Conservation (phyloP, 2,329 filamentous ascomycete species). For the Mariannaea sp. region DNA sequence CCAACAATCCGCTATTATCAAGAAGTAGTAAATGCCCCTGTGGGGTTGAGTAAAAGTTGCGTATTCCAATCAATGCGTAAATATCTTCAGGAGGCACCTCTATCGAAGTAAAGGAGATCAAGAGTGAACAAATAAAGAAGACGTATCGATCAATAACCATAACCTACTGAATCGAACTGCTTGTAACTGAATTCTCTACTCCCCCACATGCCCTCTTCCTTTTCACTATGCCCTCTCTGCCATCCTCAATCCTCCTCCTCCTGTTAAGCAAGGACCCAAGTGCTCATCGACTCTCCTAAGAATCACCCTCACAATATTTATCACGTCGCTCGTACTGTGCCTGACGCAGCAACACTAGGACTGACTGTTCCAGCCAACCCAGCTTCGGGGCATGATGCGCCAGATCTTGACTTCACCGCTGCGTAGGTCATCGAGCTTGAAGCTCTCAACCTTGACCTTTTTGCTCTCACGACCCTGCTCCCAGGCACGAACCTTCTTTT, state of each 20-base stretch:
- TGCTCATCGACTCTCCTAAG: slow-evolving; percentile 9
- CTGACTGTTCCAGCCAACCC: slow-evolving; percentile 83
- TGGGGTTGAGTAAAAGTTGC: too few species aligned
- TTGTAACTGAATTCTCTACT: slow-evolving; percentile 33
- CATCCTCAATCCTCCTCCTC: background rate
- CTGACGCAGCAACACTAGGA: slow-evolving; percentile 51
- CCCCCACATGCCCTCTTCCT: slow-evolving; percentile 16
- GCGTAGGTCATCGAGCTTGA: slow-evolving; percentile 87
- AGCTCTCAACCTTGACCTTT: slow-evolving; percentile 93
- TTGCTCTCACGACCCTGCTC: slow-evolving; percentile 93
- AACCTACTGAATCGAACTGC: slow-evolving; percentile 40
- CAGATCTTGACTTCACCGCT: slow-evolving; percentile 97
- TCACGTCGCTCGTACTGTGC: slow-evolving; percentile 25
- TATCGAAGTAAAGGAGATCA: background rate
- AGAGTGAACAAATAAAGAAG: slow-evolving; percentile 11
- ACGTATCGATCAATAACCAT: slow-evolving; percentile 38
- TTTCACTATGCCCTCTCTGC: background rate
- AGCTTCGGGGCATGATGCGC: slow-evolving; percentile 89
- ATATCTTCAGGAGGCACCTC: background rate
- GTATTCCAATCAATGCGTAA: too few species aligned
- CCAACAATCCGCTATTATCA: too few species aligned
- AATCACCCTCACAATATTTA: slow-evolving; percentile 14
- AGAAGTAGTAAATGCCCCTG: too few species aligned
- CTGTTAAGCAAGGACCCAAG: background rate
- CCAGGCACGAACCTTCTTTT: slow-evolving; percentile 96